A percentile compares a stretch with the other conserved stretches of the same genome.
phyloP scores from a whole-genome alignment of 805 yeast species.

The Starmerella davenportii region DNA sequence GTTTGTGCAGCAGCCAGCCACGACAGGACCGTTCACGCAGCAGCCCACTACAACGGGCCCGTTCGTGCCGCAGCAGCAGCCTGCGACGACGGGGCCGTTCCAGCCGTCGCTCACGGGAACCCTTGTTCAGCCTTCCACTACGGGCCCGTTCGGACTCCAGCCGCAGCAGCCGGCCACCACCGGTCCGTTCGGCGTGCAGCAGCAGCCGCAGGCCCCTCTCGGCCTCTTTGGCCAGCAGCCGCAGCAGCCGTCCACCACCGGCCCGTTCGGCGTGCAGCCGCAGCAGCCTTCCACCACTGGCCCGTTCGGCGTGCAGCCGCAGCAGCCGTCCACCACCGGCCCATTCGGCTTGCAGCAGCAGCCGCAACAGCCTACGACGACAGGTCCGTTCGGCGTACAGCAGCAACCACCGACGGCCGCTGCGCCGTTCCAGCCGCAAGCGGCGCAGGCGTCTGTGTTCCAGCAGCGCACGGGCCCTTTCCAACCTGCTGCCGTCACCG shows the following conservation, averaged over 20 bases:
- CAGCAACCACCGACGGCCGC: slow-evolving; percentile 1
- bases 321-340: slow-evolving; percentile 1
- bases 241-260: slow-evolving; percentile 1
- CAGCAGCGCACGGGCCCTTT: too few relatives aligned
- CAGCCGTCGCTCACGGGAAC: slow-evolving; percentile 4
- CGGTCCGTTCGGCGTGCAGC: background rate
- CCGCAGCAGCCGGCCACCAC: slow-evolving; percentile 6
- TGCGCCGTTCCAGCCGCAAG: slow-evolving; percentile 10
- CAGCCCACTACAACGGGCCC: slow-evolving; percentile 7
- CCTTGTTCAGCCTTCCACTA: slow-evolving; percentile 20
- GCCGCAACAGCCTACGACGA: background rate
- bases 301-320: slow-evolving; percentile 8
- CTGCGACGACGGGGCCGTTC: slow-evolving; percentile 12
- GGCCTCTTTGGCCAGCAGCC: slow-evolving; percentile 3
- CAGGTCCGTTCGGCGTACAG: slow-evolving; percentile 2
- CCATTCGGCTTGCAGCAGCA: background rate
- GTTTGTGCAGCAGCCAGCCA: too few relatives aligned
- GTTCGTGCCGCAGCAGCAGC: background rate
- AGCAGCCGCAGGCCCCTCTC: background rate
- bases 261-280: slow-evolving; percentile 1
- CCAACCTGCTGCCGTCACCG: too few relatives aligned
- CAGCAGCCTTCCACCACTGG: slow-evolving; percentile 4
- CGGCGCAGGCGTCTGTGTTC: too few relatives aligned
- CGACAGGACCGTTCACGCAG: too few relatives aligned
- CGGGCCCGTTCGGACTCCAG: slow-evolving; percentile 2